Conservation (phyloP, 257 asterid genomes). For the Solanum pimpinellifolium region DNA sequence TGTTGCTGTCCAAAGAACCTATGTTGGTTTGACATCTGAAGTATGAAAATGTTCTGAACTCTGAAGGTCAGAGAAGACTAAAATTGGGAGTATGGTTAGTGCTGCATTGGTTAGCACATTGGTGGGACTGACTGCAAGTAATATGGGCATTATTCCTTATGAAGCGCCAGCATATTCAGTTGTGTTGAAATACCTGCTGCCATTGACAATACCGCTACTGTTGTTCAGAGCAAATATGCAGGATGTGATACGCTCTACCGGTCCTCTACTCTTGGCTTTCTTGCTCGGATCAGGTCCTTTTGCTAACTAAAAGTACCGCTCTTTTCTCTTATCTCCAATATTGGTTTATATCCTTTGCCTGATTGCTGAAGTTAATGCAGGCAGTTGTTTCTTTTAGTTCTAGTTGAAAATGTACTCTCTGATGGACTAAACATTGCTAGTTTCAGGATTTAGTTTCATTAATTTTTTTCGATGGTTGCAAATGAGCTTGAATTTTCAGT, state of each 20-base stretch:
- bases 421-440: neutral
- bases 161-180: conserved; percentile 58
- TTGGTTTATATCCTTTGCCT: neutral
- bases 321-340: neutral
- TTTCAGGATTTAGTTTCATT: neutral
- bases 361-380: neutral
- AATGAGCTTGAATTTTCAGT: neutral
- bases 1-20: neutral
- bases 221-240: conserved; percentile 66
- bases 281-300: conserved; percentile 63
- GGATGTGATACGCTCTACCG: conserved; percentile 45
- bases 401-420: neutral
- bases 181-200: conserved; percentile 61
- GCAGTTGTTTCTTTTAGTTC: neutral
- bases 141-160: conserved; percentile 69
- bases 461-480: neutral
- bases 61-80: conserved; percentile 78
- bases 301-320: neutral
- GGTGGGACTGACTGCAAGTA: conserved; percentile 71
- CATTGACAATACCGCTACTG: conserved; percentile 63
- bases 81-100: conserved; percentile 77
- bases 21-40: neutral
- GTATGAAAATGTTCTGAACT: conserved; percentile 2
- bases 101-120: conserved; percentile 71
- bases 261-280: conserved; percentile 67